Percentiles rank a stretch among this genome's conserved stretches.
Conservation (phyloP, 371 early-diverging fungal genomes). For the Circinella minor region DNA sequence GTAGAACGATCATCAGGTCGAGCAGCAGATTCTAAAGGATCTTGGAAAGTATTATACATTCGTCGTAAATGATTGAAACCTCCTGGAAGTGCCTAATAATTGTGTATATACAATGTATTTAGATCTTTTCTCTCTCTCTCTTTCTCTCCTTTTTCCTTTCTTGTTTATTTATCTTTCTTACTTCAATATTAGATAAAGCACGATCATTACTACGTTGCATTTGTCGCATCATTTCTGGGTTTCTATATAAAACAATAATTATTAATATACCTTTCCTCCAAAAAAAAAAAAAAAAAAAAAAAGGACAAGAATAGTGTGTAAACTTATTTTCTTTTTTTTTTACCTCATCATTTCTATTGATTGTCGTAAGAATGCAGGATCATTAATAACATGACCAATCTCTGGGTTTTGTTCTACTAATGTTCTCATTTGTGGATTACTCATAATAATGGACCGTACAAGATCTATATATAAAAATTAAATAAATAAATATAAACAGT, state of each 20-base stretch:
- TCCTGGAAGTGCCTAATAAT: conserved; percentile 68
- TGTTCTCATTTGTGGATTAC: conserved; percentile 70
- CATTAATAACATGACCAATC: conserved; percentile 76
- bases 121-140: background rate
- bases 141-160: background rate
- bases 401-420: conserved; percentile 81
- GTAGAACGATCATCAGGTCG: conserved; percentile 41
- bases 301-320: no score
- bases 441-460: conserved; percentile 74
- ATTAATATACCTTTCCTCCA: no score
- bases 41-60: conserved; percentile 78
- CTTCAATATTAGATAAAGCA: conserved; percentile 85
- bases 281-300: no score
- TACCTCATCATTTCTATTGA: conserved; percentile 62
- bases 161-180: conserved; percentile 19
- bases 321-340: background rate
- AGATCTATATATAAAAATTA: conserved; percentile 47
- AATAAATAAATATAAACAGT: background rate
- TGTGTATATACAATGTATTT: no score
- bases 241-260: conserved; percentile 36
- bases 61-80: conserved; percentile 84
- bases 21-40: conserved; percentile 69
- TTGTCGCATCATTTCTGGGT: conserved; percentile 83
- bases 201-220: conserved; percentile 86
- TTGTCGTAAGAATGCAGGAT: conserved; percentile 79